Base-by-base conservation (phyloP, 345 rosid species). In the Aquilaria yunnanensis region DNA sequence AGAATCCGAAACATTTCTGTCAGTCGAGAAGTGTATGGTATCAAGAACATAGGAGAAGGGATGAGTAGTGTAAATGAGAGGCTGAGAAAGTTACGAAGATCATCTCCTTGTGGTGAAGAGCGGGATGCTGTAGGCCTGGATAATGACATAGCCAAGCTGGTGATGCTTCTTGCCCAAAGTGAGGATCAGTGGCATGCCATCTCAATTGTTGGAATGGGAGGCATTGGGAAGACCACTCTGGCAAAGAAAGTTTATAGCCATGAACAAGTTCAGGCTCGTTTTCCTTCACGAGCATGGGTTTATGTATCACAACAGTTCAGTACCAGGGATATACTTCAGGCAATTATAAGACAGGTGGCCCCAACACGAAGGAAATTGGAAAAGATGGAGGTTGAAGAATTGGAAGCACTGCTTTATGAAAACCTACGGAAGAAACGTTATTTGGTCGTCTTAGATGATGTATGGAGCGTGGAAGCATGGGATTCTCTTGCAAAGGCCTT, bases 171-270 rank as follows among this genome's bases (percentile, higher is more conserved):
- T 29, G 54, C 59, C 16, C 34, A 37, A 13, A 16, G 47, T 3
- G 78, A 51, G 61, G 68, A 30, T 31, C 69, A 59, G 4, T 61
- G 65, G 61, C 60, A 59, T 55, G 78, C 65, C 6, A 13, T 74
- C 32, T 62, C 72, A 14, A 74, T 74, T 37, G 71, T 70, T 10
- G 69, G 72, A 1, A 67, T 74, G 78, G 74, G 72, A 1, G 76
- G 72, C 47, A 62, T 72, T 13, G 72, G 76, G 2, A 72, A 72
- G 64, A 72, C 76, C 2, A 72, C 76, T 45, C 74, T 70, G 12
- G 71, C 74, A 10, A 55, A 59, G 16, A 70, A 62, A 65, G 67
- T 74, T 9, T 70, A 61, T 54, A 74, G 69, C 52, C 64, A 56
- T 59, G 23, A 13, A 48, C 61, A 54, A 13, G 52, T 70, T 14